Evolutionary conservation across 2,329 filamentous ascomycete genomes (phyloP).

Genomic region (Rhynchosporium secalis): DNA sequence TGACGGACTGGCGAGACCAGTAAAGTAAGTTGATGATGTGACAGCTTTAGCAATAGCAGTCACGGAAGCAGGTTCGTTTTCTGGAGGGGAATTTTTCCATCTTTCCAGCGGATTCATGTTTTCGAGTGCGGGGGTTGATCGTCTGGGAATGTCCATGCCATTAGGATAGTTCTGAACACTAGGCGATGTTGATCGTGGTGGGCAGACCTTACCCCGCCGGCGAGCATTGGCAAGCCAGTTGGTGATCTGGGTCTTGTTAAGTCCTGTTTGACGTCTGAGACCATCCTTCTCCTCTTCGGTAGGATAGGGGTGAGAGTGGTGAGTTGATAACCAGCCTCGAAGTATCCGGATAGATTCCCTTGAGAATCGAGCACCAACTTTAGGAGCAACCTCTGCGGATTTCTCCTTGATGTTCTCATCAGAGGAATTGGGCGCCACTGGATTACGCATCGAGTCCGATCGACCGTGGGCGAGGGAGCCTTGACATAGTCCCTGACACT

Average conservation of each 20-base stretch:
- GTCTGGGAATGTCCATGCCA: conserved; percentile 72
- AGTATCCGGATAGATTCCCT: conserved; percentile 76
- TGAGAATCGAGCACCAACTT: conserved; percentile 75
- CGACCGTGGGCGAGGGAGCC: conserved; percentile 19
- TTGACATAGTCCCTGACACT: conserved; percentile 16
- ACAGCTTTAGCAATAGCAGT: conserved; percentile 65
- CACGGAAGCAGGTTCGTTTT: conserved; percentile 66
- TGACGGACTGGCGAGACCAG: conserved; percentile 57
- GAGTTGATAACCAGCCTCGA: conserved; percentile 80
- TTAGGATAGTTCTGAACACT: conserved; percentile 58
- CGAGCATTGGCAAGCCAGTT: conserved; percentile 94
- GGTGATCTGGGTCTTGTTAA: conserved; percentile 80
- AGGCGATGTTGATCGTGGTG: conserved; percentile 68
- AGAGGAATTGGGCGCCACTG: conserved; percentile 43
- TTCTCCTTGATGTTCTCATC: conserved; percentile 63
- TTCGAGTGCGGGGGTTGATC: conserved; percentile 54
- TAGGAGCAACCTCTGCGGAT: conserved; percentile 46
- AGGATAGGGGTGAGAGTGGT: conserved; percentile 82
- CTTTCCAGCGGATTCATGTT: conserved; percentile 65
- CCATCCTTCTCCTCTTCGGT: conserved; percentile 83
- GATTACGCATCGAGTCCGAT: conserved; percentile 24
- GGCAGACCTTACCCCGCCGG: conserved; percentile 74
- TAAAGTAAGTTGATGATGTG: conserved; percentile 51
- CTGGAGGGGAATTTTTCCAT: conserved; percentile 69
- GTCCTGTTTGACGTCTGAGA: conserved; percentile 74